Percentiles rank a stretch among this genome's conserved stretches.
phyloP scores from a whole-genome alignment of 139 green algal species.

The Tetraselmis chui region DNA sequence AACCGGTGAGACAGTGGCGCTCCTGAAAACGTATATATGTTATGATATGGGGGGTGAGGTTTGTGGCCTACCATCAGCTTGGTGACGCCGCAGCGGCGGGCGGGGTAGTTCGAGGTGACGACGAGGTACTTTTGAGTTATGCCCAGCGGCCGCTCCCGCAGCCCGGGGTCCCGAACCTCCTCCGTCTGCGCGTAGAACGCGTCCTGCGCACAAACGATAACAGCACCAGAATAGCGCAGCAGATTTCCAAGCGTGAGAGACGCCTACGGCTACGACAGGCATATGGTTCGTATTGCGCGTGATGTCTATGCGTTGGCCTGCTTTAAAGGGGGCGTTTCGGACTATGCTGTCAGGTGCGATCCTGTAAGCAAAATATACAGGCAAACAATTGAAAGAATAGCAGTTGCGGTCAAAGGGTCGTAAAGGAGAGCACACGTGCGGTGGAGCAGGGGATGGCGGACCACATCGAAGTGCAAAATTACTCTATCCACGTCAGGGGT shows the following conservation, averaged over 20 bases:
- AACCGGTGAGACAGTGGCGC: too few species aligned
- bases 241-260: not conserved
- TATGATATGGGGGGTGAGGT: too few species aligned
- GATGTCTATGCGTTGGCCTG: not conserved
- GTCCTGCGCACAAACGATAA: constrained; percentile 4
- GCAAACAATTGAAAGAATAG: too few species aligned
- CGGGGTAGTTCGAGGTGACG: constrained; percentile 80
- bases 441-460: constrained; percentile 20
- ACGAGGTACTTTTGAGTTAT: constrained; percentile 76
- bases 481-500: constrained; percentile 28
- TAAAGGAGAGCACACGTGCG: not conserved
- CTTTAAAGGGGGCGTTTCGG: too few species aligned
- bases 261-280: not conserved
- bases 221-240: not conserved
- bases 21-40: too few species aligned
- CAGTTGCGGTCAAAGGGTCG: too few species aligned
- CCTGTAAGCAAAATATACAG: too few species aligned
- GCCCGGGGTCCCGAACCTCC: not conserved
- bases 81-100: constrained; percentile 53
- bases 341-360: too few species aligned
- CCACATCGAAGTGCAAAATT: constrained; percentile 66
- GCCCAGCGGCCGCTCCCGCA: not conserved
- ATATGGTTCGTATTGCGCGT: not conserved
- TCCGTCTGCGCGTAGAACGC: constrained; percentile 29
- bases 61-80: constrained; percentile 58